Conservation (phyloP, 495 filamentous ascomycete genomes). For the Aspergillus sclerotioniger region DNA sequence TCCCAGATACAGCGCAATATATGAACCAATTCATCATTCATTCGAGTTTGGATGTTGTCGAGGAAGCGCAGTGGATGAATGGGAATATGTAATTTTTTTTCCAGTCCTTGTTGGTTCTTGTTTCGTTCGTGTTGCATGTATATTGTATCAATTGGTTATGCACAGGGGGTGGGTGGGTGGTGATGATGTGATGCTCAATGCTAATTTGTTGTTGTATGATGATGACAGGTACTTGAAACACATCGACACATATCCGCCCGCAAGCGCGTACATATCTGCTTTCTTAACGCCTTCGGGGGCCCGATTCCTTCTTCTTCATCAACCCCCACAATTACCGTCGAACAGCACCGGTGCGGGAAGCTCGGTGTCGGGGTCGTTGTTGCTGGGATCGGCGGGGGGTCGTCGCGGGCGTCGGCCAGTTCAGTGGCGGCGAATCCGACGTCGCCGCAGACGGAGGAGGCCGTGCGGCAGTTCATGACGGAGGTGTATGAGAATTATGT, state of each 20-base stretch:
- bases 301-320: slow-evolving; percentile 85
- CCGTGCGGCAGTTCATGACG: slow-evolving; percentile 85
- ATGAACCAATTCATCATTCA: slow-evolving; percentile 98
- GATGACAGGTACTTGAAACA: slow-evolving; percentile 84
- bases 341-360: slow-evolving; percentile 13
- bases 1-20: slow-evolving; percentile 78
- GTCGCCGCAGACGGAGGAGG: slow-evolving; percentile 86
- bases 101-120: neutral
- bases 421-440: slow-evolving; percentile 79
- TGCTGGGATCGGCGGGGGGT: slow-evolving; percentile 23
- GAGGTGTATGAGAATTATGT: slow-evolving; percentile 94
- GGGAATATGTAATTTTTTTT: slow-evolving; percentile 62
- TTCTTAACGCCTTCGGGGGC: slow-evolving; percentile 75
- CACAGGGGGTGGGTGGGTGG: no score
- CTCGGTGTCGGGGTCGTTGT: slow-evolving; percentile 28
- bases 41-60: slow-evolving; percentile 85
- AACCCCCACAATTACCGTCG: slow-evolving; percentile 55
- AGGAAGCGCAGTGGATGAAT: slow-evolving; percentile 88
- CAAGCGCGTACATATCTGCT: slow-evolving; percentile 80
- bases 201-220: neutral
- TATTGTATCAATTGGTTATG: neutral
- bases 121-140: neutral
- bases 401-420: slow-evolving; percentile 54
- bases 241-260: slow-evolving; percentile 82
- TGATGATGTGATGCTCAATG: neutral